A percentile compares a stretch with the other conserved stretches of the same genome.
Conservation (phyloP, 1,284 basidiomycete genomes). For the Fomitopsis palustris region DNA sequence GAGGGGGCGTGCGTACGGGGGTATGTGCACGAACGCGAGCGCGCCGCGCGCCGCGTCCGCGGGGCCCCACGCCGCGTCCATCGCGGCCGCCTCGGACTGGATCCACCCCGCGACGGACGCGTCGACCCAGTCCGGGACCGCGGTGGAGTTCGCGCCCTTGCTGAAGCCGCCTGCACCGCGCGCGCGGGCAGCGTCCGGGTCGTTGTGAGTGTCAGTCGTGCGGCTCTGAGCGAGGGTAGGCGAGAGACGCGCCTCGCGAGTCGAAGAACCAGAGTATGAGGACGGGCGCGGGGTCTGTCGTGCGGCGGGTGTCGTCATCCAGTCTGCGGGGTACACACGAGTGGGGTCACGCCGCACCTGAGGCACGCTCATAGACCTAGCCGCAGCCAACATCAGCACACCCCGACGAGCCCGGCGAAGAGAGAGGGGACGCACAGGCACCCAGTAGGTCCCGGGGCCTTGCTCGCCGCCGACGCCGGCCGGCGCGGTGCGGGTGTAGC, state of each 20-base stretch:
- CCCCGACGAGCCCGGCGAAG: too few species aligned
- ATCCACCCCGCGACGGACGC: constrained; percentile 60
- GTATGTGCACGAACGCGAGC: constrained; percentile 70
- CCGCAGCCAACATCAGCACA: neutral
- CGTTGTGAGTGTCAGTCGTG: too few species aligned
- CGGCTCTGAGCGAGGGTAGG: too few species aligned
- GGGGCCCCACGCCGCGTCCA: constrained; percentile 59
- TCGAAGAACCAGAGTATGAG: constrained; percentile 73
- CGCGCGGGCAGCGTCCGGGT: too few species aligned
- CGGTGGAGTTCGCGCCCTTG: constrained; percentile 36
- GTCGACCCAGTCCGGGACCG: constrained; percentile 67
- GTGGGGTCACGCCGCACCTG: neutral
- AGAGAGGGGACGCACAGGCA: constrained; percentile 45
- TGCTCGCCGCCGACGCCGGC: constrained; percentile 54
- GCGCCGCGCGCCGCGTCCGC: constrained; percentile 42
- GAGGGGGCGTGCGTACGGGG: constrained; percentile 27
- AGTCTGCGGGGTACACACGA: too few species aligned
- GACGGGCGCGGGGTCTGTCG: constrained; percentile 41
- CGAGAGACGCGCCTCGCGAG: constrained; percentile 48
- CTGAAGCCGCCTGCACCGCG: constrained; percentile 42
- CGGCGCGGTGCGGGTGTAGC: constrained; percentile 59
- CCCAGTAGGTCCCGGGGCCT: constrained; percentile 71
- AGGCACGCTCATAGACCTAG: constrained; percentile 36
- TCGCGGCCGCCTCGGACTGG: constrained; percentile 41
- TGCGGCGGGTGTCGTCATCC: too few species aligned